Evolutionary conservation across 345 rosid genomes (phyloP).

Genomic region (Eucalyptus sideroxylon): DNA sequence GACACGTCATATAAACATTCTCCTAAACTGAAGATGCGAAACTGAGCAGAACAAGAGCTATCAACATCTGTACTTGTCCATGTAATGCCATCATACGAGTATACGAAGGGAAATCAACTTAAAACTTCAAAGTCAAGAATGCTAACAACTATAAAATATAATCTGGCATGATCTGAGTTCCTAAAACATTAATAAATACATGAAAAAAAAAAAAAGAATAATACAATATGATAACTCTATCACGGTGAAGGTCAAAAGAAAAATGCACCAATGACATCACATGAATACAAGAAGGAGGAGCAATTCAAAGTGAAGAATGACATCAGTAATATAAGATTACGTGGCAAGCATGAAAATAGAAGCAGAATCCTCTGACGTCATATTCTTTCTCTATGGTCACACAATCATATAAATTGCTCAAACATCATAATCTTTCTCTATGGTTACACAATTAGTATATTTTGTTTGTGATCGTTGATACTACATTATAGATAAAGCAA

Average conservation of each 20-base stretch:
- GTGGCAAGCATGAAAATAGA: not conserved
- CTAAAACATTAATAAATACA: not conserved
- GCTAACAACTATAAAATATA: not conserved
- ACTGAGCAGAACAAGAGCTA: not conserved
- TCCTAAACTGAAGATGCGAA: not conserved
- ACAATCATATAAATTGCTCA: not conserved
- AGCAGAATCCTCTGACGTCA: not conserved
- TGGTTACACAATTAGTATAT: not conserved
- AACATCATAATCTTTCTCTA: not conserved
- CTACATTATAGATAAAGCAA: not conserved
- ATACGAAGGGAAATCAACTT: not conserved
- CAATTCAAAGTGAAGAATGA: not conserved
- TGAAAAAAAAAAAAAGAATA: not conserved
- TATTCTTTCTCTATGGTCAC: not conserved
- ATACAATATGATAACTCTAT: not conserved
- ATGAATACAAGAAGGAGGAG: not conserved
- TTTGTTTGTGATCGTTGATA: not conserved
- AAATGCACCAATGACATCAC: not conserved
- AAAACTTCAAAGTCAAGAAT: not conserved
- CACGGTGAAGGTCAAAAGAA: not conserved
- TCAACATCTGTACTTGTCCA: not conserved
- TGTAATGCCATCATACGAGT: not conserved
- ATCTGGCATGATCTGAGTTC: not conserved
- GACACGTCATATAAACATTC: not conserved
- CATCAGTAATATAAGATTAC: not conserved